phyloP scores from a whole-genome alignment of 2,329 filamentous ascomycete genomes.

The Neopestalotiopsis clavispora region DNA sequence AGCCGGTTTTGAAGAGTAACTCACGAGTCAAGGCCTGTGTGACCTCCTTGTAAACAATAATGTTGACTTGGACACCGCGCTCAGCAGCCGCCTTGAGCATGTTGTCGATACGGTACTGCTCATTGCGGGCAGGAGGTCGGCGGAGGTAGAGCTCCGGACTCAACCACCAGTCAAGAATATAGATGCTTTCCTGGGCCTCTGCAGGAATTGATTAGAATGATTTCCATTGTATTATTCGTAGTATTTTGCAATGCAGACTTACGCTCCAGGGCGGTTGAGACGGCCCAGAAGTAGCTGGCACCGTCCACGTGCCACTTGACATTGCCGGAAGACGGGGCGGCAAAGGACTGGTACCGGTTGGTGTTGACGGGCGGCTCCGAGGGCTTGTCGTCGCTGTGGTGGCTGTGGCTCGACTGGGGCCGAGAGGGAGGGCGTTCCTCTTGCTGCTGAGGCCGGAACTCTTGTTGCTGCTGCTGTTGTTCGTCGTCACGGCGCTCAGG shows the following conservation, averaged over 20 bases:
- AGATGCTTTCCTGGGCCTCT: conserved; percentile 77
- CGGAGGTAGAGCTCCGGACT: conserved; percentile 88
- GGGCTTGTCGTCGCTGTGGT: conserved; percentile 26
- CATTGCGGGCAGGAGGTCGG: conserved; percentile 79
- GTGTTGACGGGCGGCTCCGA: conserved; percentile 42
- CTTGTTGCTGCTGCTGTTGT: not conserved
- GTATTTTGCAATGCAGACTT: conserved; percentile 22
- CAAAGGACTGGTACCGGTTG: conserved; percentile 71
- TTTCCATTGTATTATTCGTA: not conserved
- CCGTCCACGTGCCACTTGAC: conserved; percentile 90
- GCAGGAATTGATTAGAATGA: conserved; percentile 19
- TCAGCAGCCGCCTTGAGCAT: conserved; percentile 83
- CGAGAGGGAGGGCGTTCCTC: conserved; percentile 26
- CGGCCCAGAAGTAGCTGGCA: conserved; percentile 84
- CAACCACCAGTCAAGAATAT: conserved; percentile 91
- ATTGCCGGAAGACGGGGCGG: conserved; percentile 72
- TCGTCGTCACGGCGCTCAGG: conserved; percentile 40
- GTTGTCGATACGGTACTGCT: conserved; percentile 82
- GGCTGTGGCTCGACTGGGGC: conserved; percentile 27
- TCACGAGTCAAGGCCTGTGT: conserved; percentile 79
- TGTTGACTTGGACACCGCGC: conserved; percentile 80
- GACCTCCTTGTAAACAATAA: conserved; percentile 94
- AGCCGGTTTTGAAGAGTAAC: conserved; percentile 47
- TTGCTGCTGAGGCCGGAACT: conserved; percentile 25
- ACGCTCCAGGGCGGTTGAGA: conserved; percentile 77